Base-by-base conservation (phyloP, 139 green algal species). In the Chloropicon primus region DNA sequence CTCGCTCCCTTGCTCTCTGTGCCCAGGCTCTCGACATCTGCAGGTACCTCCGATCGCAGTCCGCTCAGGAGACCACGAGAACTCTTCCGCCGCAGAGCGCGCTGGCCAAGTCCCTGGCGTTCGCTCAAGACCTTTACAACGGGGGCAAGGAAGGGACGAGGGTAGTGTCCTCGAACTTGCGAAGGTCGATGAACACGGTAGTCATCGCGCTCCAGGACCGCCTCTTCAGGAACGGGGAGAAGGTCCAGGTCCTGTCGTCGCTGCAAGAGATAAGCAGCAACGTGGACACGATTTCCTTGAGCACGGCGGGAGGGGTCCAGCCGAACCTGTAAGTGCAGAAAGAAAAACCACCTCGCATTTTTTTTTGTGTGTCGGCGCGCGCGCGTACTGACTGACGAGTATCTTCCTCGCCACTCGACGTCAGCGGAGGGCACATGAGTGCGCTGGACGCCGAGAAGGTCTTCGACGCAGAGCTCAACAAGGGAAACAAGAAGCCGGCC, bases 211-310 rank as follows among this genome's bases (percentile, higher is more conserved):
- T 77, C 1, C 29, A 26, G 78, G 28, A 76, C 53, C 22, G 71
- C 1, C 28, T 77, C n/a, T 22, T 22, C 10, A 5, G 22, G 2
- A 74, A 27, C 28, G 26, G 22, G 5, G 71, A 77, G 27, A 77
- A 81, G 72, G 71, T 81, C 3, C 27, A 74, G 28, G 41, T 62
- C 10, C 41, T 62, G 10, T 74, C 28, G 24, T 54, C 27, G 0
- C 41, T 81, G 78, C 78, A 81, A 53, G 78, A 81, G 72, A 78
- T 81, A n/a, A 53, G 72, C 28, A 26, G 71, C 24, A 81, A 81
- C 72, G 72, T 81, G 21, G 78, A 81, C 71, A 73, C 78, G 72
- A 74, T 62, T 28, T 72, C 78, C 22, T 22, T 81, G 26, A 53
- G 10, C 10, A 62, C 41, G 10, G 10, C 41, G 10, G 41, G 41